These are phyloP conservation scores for Rhodotorula sp. DNA, from an alignment of 1,284 basidiomycete species.

Conservation along the genomic window DNA sequence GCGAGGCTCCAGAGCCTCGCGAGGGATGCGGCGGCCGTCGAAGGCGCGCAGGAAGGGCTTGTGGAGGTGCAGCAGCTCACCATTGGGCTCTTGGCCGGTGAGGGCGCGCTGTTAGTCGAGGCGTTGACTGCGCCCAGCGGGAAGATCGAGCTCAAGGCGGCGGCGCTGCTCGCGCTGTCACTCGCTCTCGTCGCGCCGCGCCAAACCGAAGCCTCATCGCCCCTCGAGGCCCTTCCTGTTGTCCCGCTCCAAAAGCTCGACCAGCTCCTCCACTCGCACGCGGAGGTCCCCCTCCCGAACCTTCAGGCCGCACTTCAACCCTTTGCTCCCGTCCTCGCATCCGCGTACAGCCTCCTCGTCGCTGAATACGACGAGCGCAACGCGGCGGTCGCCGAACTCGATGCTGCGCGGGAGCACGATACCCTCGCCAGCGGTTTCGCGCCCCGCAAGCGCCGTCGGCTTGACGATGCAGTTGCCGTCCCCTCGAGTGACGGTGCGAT, in stretches of 20 bases:
- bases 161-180: constrained; percentile 1
- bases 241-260: constrained; percentile 9
- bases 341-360: constrained; percentile 14
- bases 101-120: constrained; percentile 3
- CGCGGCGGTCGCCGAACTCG: background rate
- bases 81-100: background rate
- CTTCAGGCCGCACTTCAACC: background rate
- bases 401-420: too few species aligned
- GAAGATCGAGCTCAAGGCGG: background rate
- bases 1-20: background rate
- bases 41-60: background rate
- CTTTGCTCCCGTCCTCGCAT: background rate
- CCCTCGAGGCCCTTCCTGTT: constrained; percentile 14
- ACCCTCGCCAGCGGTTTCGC: background rate
- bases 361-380: constrained; percentile 17
- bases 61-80: constrained; percentile 16
- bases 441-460: constrained; percentile 15
- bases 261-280: background rate
- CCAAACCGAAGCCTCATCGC: background rate
- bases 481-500: constrained; percentile 24
- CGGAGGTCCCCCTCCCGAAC: constrained; percentile 9
- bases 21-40: background rate
- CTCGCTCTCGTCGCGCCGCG: constrained; percentile 5
- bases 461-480: background rate
- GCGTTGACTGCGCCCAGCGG: background rate